Base-by-base conservation (phyloP, 192 early-diverging fungal species). In the Backusella tarrabulga region DNA sequence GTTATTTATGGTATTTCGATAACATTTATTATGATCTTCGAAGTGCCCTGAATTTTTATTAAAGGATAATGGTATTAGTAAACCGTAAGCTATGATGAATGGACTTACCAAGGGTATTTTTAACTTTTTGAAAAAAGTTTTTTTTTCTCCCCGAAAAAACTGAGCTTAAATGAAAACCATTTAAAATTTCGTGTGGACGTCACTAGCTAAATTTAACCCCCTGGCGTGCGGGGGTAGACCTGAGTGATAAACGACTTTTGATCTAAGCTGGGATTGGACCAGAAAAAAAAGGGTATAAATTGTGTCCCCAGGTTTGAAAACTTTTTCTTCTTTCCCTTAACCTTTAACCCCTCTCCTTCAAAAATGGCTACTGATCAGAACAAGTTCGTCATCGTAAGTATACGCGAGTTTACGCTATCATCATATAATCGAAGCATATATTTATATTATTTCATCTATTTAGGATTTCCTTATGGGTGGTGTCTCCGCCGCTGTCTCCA, bases 401-500 rank as follows among this genome's bases (percentile, higher is more conserved):
- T 29, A 29, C 5, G 34, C 6, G 12, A 42, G 17, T 26, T 6
- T 11, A 71, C 36, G 23, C n/a, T n/a, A 21, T 26, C 44, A 23
- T 29, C 9, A 71, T 71, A 26, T 14, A 14, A 23, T 36, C 40
- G 5, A 23, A n/a, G 34, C 4, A n/a, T n/a, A 17, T 68, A 36
- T 17, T 14, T 68, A 68, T 34, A 35, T 17, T 68, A 68, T 35
- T 15, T 63, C 34, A 35, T 68, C 29, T 35, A 7, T 17, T 68
- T 80, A 85, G 83, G 94, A 95, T 86, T 91, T 96, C 85, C 84
- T 91, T 75, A 88, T 91, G 87, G 97, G 97, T 85, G 97, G 97
- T 89, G 90, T 97, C 80, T 95, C 97, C 80, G 98, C 93, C 82
- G 95, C 96, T 83, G 93, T 99, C 88, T 95, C 97, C 91, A 99